A percentile compares a stretch with the other conserved stretches of the same genome.
Conservation (phyloP, 306 rosid genomes). For the Rubus parviflorus region DNA sequence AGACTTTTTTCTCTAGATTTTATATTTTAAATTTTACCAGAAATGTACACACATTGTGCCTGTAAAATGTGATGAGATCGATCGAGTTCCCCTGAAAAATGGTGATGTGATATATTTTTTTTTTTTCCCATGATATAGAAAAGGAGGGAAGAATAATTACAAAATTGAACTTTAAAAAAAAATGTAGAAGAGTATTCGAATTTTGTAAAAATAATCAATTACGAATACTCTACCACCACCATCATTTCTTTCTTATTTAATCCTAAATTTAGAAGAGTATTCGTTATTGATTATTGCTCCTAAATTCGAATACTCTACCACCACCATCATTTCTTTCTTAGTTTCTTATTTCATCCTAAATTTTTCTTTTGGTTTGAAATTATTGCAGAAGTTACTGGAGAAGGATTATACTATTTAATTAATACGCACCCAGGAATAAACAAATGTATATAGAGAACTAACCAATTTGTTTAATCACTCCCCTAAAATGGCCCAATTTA, state of each 20-base stretch:
- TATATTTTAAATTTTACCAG: neutral
- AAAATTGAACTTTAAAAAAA: neutral
- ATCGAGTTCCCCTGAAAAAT: neutral
- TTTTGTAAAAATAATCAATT: too few species aligned
- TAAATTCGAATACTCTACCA: too few species aligned
- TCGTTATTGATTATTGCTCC: too few species aligned
- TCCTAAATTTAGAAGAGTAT: neutral
- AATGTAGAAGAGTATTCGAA: neutral
- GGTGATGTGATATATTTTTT: neutral
- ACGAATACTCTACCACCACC: too few species aligned
- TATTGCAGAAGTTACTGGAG: neutral
- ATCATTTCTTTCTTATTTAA: too few species aligned
- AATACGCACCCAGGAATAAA: neutral
- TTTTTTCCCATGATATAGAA: neutral
- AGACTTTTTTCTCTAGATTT: neutral
- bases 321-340: neutral
- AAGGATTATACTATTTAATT: neutral
- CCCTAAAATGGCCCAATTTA: neutral
- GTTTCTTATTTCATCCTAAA: neutral
- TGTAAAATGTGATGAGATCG: neutral
- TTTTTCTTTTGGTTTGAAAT: neutral
- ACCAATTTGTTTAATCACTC: neutral
- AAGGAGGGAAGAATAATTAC: constrained; percentile 1
- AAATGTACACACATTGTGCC: neutral
- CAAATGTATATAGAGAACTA: neutral